phyloP scores from a whole-genome alignment of 208 protist genomes.

The Leishmania tarentolae region DNA sequence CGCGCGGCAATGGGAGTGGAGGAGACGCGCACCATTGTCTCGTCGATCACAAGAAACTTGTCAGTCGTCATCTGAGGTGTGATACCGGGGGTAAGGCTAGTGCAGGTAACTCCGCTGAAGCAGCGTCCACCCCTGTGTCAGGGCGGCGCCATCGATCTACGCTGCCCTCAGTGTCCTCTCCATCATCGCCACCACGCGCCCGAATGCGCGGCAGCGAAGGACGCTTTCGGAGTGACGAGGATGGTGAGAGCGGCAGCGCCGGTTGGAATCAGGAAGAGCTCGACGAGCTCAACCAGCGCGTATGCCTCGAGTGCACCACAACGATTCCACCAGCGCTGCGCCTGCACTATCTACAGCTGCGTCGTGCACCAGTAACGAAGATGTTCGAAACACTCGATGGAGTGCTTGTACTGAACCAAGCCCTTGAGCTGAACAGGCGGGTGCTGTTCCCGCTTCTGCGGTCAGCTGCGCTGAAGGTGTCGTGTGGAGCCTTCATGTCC shows the following conservation, averaged over 20 bases:
- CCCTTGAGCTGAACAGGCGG: slow-evolving; percentile 55
- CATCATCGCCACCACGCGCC: not conserved
- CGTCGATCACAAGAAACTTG: not conserved
- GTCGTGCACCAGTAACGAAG: slow-evolving; percentile 42
- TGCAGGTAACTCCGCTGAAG: not conserved
- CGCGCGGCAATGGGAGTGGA: not conserved
- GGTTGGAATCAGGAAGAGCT: not conserved
- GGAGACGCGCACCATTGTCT: not conserved
- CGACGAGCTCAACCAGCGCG: slow-evolving; percentile 24
- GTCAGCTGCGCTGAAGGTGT: slow-evolving; percentile 82
- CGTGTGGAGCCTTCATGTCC: slow-evolving; percentile 76
- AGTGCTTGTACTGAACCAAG: slow-evolving; percentile 80
- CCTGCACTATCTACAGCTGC: slow-evolving; percentile 41
- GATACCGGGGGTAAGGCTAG: not conserved
- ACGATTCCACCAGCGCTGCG: slow-evolving; percentile 33
- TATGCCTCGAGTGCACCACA: slow-evolving; percentile 29
- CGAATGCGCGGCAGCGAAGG: not conserved
- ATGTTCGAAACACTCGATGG: slow-evolving; percentile 62
- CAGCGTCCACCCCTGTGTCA: not conserved
- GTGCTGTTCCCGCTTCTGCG: slow-evolving; percentile 78
- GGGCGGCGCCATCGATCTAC: not conserved
- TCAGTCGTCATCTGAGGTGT: not conserved
- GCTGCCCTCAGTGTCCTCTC: not conserved
- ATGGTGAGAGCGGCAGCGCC: slow-evolving; percentile 7
- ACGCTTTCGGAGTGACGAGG: not conserved